These are phyloP conservation scores for Macrophomina pseudophaseolina DNA, from an alignment of 2,329 filamentous ascomycete genomes.

Conservation along the genomic window DNA sequence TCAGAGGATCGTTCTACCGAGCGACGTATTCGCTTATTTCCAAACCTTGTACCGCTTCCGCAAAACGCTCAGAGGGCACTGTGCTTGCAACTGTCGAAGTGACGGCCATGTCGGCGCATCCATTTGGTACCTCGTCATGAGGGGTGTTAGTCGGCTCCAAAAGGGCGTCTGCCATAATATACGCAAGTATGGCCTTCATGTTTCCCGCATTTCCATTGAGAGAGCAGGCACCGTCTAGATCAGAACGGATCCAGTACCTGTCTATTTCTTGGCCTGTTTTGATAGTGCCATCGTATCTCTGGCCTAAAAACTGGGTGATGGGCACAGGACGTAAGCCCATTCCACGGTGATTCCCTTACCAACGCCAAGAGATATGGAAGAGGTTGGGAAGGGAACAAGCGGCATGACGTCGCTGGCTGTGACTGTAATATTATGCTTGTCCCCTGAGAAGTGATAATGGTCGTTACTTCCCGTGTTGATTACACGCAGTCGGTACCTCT, in stretches of 20 bases:
- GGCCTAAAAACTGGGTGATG: conserved; percentile 30
- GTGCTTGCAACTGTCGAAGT: conserved; percentile 35
- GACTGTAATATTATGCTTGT: conserved; percentile 45
- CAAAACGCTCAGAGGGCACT: conserved; percentile 6
- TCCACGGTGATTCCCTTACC: not conserved
- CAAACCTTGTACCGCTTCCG: conserved; percentile 27
- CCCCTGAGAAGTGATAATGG: conserved; percentile 45
- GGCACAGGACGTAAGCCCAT: not conserved
- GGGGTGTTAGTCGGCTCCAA: conserved; percentile 36
- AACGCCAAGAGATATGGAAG: conserved; percentile 32
- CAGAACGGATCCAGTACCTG: conserved; percentile 52
- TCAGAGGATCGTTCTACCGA: conserved; percentile 30
- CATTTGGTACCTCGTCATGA: conserved; percentile 38
- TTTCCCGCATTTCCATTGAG: conserved; percentile 39
- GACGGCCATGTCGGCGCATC: conserved; percentile 47
- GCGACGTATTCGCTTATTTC: conserved; percentile 28
- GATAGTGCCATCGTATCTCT: conserved; percentile 55
- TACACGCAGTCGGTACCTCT: conserved; percentile 51
- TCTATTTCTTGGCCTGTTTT: conserved; percentile 50
- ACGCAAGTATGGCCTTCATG: conserved; percentile 49
- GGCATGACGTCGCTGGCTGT: conserved; percentile 44
- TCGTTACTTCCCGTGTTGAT: conserved; percentile 49
- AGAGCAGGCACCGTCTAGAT: conserved; percentile 7
- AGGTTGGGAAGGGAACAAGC: conserved; percentile 42
- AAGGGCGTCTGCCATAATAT: conserved; percentile 40